phyloP scores from a whole-genome alignment of 148 eudicot species.

The Diospyros kaki region DNA sequence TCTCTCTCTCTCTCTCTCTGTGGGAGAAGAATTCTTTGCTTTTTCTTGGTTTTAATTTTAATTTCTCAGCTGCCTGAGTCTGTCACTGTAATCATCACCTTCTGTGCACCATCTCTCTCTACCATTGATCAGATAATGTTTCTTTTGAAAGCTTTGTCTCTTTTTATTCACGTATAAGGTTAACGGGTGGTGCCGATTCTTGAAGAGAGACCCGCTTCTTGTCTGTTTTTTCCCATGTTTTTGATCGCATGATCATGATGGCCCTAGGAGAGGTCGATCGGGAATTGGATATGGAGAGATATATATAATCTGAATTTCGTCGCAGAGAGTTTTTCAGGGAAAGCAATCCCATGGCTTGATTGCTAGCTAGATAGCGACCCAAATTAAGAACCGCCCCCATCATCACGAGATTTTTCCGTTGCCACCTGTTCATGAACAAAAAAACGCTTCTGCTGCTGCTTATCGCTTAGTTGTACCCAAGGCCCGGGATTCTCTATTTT shows the following conservation, averaged over 20 bases:
- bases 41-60: constrained; percentile 9
- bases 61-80: constrained; percentile 10
- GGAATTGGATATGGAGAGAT: neutral
- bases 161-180: constrained; percentile 16
- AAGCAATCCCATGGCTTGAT: constrained; percentile 41
- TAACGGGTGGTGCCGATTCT: neutral
- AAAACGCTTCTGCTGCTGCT: neutral
- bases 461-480: neutral
- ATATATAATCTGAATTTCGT: constrained; percentile 15
- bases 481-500: neutral
- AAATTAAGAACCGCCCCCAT: constrained; percentile 15
- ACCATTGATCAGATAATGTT: constrained; percentile 12
- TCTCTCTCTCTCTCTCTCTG: constrained; percentile 27
- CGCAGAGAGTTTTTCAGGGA: constrained; percentile 28
- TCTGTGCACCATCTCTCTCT: constrained; percentile 14
- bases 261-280: neutral
- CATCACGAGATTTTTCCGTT: constrained; percentile 32
- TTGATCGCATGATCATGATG: constrained; percentile 11
- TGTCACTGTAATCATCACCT: constrained; percentile 44
- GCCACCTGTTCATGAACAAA: constrained; percentile 8
- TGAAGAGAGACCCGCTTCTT: constrained; percentile 7
- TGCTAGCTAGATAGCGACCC: constrained; percentile 36
- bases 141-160: constrained; percentile 4
- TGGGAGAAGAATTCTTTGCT: constrained; percentile 10
- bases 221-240: constrained; percentile 18